Evolutionary conservation across 2,329 filamentous ascomycete species (phyloP).

Genomic region (Curvularia hawaiiensis): DNA sequence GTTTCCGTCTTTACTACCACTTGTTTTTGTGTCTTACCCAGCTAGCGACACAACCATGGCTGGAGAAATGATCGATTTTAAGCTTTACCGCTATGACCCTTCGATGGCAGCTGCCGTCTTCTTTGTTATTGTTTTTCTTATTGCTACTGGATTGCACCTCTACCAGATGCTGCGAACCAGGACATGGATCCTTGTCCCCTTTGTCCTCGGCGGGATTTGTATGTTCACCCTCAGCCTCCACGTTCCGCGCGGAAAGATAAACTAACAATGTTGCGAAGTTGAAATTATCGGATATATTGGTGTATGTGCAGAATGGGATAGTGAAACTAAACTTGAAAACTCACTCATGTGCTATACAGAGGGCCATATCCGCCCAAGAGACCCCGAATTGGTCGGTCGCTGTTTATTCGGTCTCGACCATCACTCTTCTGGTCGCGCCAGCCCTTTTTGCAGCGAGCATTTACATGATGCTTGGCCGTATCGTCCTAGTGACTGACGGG

Average conservation of each 20-base stretch:
- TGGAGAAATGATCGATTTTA: constrained; percentile 8
- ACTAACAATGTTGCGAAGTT: constrained; percentile 35
- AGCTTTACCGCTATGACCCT: constrained; percentile 48
- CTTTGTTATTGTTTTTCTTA: constrained; percentile 54
- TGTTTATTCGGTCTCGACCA: constrained; percentile 49
- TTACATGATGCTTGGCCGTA: constrained; percentile 56
- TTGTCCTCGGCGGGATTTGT: constrained; percentile 59
- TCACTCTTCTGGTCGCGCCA: constrained; percentile 48
- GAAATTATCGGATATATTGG: constrained; percentile 58
- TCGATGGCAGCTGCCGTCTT: constrained; percentile 54
- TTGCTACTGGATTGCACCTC: constrained; percentile 48
- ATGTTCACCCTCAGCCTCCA: constrained; percentile 23
- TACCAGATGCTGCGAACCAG: constrained; percentile 50
- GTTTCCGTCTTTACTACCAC: background rate
- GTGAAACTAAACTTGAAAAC: background rate
- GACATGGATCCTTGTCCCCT: constrained; percentile 59
- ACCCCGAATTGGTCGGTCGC: constrained; percentile 37
- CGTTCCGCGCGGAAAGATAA: background rate
- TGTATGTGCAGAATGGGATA: background rate
- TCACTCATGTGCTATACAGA: background rate
- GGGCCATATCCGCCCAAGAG: constrained; percentile 17
- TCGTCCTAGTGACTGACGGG: constrained; percentile 48
- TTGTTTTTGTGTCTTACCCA: background rate
- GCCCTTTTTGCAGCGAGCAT: constrained; percentile 56
- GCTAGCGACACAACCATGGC: background rate